These are phyloP conservation scores for Geum urbanum DNA, from an alignment of 306 rosid genomes.

Conservation along the genomic window DNA sequence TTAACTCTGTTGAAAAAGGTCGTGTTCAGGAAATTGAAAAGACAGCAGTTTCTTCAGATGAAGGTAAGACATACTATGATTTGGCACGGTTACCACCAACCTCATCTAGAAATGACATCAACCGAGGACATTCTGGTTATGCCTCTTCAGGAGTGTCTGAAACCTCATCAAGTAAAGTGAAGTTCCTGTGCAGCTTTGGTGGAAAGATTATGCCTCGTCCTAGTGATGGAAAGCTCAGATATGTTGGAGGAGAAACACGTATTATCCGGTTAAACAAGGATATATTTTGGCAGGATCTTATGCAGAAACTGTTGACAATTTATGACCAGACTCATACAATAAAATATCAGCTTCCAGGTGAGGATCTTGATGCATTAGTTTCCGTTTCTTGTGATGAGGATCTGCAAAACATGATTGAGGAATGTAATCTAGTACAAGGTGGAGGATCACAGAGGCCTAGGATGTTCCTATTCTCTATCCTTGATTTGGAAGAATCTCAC, in stretches of 20 bases:
- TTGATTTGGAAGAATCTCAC: slow-evolving; percentile 69
- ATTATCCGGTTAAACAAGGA: slow-evolving; percentile 61
- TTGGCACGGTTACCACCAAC: slow-evolving; percentile 45
- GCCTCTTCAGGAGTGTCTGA: slow-evolving; percentile 50
- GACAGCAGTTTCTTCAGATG: slow-evolving; percentile 40
- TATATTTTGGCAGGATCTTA: slow-evolving; percentile 59
- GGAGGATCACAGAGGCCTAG: slow-evolving; percentile 63
- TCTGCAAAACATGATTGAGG: slow-evolving; percentile 87
- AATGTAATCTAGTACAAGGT: slow-evolving; percentile 49
- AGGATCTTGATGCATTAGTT: slow-evolving; percentile 91
- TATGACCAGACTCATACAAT: slow-evolving; percentile 47
- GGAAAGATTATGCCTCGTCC: slow-evolving; percentile 84
- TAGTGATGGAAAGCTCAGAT: slow-evolving; percentile 75
- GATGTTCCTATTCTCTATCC: slow-evolving; percentile 61
- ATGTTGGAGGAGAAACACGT: slow-evolving; percentile 89
- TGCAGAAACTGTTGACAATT: slow-evolving; percentile 55
- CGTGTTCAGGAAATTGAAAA: slow-evolving; percentile 50
- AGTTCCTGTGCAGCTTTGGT: slow-evolving; percentile 82
- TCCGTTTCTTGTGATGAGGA: slow-evolving; percentile 86
- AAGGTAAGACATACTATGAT: slow-evolving; percentile 50
- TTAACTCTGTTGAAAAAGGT: slow-evolving; percentile 45
- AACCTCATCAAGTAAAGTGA: slow-evolving; percentile 50
- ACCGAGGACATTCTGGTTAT: slow-evolving; percentile 41
- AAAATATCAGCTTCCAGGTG: slow-evolving; percentile 93
- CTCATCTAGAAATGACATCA: slow-evolving; percentile 55